Base-by-base conservation (phyloP, 768 basidiomycete genomes). In the Termitomyces sp. region DNA sequence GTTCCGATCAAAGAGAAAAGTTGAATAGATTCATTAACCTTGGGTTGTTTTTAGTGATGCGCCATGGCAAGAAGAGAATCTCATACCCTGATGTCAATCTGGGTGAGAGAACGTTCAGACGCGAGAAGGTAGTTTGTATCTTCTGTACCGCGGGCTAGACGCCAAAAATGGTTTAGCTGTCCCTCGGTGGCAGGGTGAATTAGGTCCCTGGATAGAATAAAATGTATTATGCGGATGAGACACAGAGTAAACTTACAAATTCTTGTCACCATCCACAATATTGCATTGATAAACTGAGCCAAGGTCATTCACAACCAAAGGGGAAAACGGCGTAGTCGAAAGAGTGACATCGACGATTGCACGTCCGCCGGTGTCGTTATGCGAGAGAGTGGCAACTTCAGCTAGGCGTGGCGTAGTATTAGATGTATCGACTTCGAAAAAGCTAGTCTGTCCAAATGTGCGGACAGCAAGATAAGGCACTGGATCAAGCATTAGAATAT, bases 31-130 rank as follows among this genome's bases (percentile, higher is more conserved):
- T 59, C 55, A 30, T 65, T 65, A 13, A 71, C 67, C 82, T 81
- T 55, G 41, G 22, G 41, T 37, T 16, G n/a, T 4, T 24, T 37
- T 58, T 37, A 62, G 27, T 49, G 34, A 58, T 52, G 41, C 7
- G 39, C 12, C 24, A n/a, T 30, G 42, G 16, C 64, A 48, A 22
- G 37, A 48, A 18, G 55, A 46, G 22, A 62, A 11, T 11, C 27
- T 30, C 79, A 44, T 72, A 90, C 89, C 65, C 89, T 73, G 42
- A 78, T 73, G 67, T 92, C 89, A 22, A 85, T 59, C 15, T 75
- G 73, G 37, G 65, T 66, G 41, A 87, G 68, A 18, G 56, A 60
- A 44, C 71, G 76, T n/a, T 68, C 73, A 0, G 84, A 85, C 22
- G 82, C 65, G 13, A 86, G 67, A 55, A 83, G 72, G 58, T 77